These are phyloP conservation scores for Gryganskiella cystojenkinii DNA, from an alignment of 192 early-diverging fungal species.

Conservation along the genomic window DNA sequence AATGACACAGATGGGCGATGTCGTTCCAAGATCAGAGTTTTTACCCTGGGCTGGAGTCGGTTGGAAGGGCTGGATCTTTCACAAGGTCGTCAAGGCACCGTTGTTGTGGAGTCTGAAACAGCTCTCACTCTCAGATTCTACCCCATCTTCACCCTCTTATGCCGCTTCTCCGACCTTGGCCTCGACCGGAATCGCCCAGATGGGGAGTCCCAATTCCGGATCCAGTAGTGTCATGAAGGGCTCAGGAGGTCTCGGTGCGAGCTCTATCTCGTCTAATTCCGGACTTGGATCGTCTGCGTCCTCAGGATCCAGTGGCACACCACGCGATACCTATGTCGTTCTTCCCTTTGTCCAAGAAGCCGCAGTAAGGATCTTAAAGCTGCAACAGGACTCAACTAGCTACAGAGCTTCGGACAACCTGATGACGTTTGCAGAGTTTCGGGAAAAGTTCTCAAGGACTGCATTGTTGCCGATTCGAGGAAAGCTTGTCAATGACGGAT, in stretches of 20 bases:
- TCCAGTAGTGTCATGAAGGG: slow-evolving; percentile 7
- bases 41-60: slow-evolving; percentile 50
- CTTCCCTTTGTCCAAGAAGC: slow-evolving; percentile 40
- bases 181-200: slow-evolving; percentile 8
- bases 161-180: slow-evolving; percentile 21
- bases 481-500: slow-evolving; percentile 5
- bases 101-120: slow-evolving; percentile 46
- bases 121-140: slow-evolving; percentile 33
- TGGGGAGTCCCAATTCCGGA: slow-evolving; percentile 3
- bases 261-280: slow-evolving; percentile 16
- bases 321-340: slow-evolving; percentile 37
- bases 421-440: slow-evolving; percentile 52
- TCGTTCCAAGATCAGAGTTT: slow-evolving; percentile 35
- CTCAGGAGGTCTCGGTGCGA: slow-evolving; percentile 8
- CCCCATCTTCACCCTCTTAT: slow-evolving; percentile 3
- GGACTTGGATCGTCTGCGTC: slow-evolving; percentile 6
- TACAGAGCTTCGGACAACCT: slow-evolving; percentile 32
- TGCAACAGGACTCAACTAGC: slow-evolving; percentile 43
- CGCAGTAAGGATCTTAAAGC: slow-evolving; percentile 27
- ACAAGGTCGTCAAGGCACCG: slow-evolving; percentile 42
- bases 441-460: slow-evolving; percentile 44
- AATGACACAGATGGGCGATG: slow-evolving; percentile 30
- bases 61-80: slow-evolving; percentile 48
- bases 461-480: slow-evolving; percentile 31
- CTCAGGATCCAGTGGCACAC: not conserved